phyloP scores from a whole-genome alignment of 2,329 filamentous ascomycete genomes.

The Fusarium globosum region DNA sequence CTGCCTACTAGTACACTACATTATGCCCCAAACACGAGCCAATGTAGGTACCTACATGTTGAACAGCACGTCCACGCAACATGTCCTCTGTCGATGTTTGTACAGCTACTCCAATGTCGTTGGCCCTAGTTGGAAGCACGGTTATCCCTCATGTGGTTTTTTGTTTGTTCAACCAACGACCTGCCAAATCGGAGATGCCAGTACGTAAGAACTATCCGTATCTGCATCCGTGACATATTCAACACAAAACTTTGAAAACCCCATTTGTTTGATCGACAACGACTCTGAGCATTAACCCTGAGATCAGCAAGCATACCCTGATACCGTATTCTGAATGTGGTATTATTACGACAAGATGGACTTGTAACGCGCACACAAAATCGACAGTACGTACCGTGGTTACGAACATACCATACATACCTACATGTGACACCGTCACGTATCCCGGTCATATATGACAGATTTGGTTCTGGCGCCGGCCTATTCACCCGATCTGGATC shows the following conservation, averaged over 20 bases:
- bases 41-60: not conserved
- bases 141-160: not conserved
- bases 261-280: conserved; percentile 30
- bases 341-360: not conserved
- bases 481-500: conserved; percentile 38
- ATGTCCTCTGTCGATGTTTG: not conserved
- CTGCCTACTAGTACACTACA: not conserved
- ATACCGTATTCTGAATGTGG: conserved; percentile 5
- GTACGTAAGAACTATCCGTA: conserved; percentile 6
- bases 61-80: not conserved
- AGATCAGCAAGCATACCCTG: conserved; percentile 17
- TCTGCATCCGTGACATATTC: conserved; percentile 16
- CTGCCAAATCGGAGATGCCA: conserved; percentile 22
- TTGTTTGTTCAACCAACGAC: conserved; percentile 9
- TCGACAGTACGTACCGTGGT: not conserved
- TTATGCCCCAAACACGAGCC: not conserved
- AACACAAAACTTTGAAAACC: conserved; percentile 7
- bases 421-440: conserved; percentile 23
- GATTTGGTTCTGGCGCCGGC: conserved; percentile 26
- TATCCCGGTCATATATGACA: conserved; percentile 28
- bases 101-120: not conserved
- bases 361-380: not conserved
- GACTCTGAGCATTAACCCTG: conserved; percentile 14
- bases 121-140: not conserved
- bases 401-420: not conserved